Conservation (phyloP, 441 rosid species). For the Macaranga tanarius region DNA sequence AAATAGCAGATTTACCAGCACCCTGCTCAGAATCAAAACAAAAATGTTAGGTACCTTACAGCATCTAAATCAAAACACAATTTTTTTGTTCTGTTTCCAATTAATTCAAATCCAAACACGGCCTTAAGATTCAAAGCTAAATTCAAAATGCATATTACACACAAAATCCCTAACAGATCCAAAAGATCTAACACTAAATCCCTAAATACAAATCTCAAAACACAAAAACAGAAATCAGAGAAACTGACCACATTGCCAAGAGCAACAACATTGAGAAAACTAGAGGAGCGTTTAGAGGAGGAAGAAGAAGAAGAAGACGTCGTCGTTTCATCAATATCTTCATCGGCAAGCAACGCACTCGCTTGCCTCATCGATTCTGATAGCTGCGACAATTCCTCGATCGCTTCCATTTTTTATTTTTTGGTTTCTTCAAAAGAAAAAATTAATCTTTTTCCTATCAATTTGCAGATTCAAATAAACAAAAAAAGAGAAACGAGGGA, state of each 20-base stretch:
- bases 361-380: conserved; percentile 87
- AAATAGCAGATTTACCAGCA: conserved; percentile 90
- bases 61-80: too few species aligned
- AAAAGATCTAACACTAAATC: conserved; percentile 24
- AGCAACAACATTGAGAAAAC: conserved; percentile 77
- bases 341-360: conserved; percentile 76
- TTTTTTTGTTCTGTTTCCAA: neutral
- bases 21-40: conserved; percentile 50
- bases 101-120: neutral
- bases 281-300: conserved; percentile 55
- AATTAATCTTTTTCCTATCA: neutral
- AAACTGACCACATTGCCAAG: conserved; percentile 86
- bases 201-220: neutral
- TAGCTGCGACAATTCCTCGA: conserved; percentile 77
- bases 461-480: conserved; percentile 2
- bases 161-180: conserved; percentile 27
- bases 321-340: conserved; percentile 65
- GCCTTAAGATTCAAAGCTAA: neutral
- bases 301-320: conserved; percentile 35
- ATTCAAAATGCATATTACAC: neutral
- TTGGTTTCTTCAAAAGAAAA: neutral
- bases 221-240: neutral
- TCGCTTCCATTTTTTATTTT: conserved; percentile 95
- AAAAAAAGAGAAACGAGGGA: neutral
- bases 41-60: neutral